Base-by-base conservation (phyloP, 305 asterid genomes). In the Fraxinus latifolia region DNA sequence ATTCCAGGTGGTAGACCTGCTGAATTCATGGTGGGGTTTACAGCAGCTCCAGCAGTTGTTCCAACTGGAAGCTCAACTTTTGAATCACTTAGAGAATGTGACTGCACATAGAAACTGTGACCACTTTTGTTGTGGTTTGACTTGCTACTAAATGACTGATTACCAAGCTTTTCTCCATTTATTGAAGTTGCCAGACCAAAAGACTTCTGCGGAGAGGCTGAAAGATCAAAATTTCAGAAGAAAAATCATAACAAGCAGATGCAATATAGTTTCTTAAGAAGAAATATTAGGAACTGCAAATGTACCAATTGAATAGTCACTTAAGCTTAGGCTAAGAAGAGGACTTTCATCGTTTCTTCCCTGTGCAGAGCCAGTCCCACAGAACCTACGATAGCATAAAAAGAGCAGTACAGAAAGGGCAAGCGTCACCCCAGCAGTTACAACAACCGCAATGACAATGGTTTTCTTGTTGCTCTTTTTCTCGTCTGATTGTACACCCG, bases 311-410 rank as follows among this genome's bases (percentile, higher is more conserved):
- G 97, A 93, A 82, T 96, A 90, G 74, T 94, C 97, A 58, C 93
- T 93, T 37, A 91, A 82, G 91, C 97, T 94, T 87, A 96, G 87
- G 90, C 97, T 93, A 88, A 96, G 98, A 87, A 96, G 97, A 85
- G 97, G 99, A 79, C 97, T 89, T 87, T 94, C 97, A 17, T 96
- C 99, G 76, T 94, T 94, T 85, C 85, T 87, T 33, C 93, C 88
- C 83, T 84, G 77, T 76, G 90, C 77, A 37, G 87, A 74, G 55
- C 94, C 88, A 39, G 77, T 11, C 81, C 92, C 86, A 67, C 90
- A 91, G 83, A 88, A 86, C 82, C 81, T 87, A 74, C 93, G 85
- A 67, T 88, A 92, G 88, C 92, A 91, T 70, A 93, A 65, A 77
- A 92, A 93, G 83, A 94, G 85, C 80, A 93, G 85, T 7, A 81